Evolutionary conservation across 1,284 basidiomycete species (phyloP).

Genomic region (Agroathelia rolfsii): DNA sequence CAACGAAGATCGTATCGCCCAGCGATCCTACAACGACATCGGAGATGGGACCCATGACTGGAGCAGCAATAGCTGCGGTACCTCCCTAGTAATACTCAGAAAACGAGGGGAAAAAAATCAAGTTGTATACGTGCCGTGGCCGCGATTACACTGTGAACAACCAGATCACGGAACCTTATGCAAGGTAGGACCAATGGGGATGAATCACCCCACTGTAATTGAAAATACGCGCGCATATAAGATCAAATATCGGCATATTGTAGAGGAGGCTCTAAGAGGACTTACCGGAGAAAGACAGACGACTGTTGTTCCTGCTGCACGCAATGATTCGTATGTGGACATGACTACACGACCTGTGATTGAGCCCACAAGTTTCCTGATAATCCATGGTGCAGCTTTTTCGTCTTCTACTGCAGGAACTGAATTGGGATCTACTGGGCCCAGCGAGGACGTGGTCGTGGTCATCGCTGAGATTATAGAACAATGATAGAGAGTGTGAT

Average conservation of each 20-base stretch:
- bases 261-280: slow-evolving; percentile 10
- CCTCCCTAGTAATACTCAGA: slow-evolving; percentile 33
- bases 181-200: slow-evolving; percentile 55
- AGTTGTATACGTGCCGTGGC: slow-evolving; percentile 29
- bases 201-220: slow-evolving; percentile 49
- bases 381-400: slow-evolving; percentile 50
- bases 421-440: slow-evolving; percentile 44
- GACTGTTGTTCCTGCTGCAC: slow-evolving; percentile 49
- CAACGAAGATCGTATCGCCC: slow-evolving; percentile 46
- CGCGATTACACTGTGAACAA: slow-evolving; percentile 48
- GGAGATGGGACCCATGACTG: slow-evolving; percentile 44
- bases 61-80: slow-evolving; percentile 44
- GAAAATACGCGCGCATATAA: slow-evolving; percentile 2
- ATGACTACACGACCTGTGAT: slow-evolving; percentile 59
- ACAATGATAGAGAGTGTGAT: background rate
- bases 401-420: slow-evolving; percentile 37
- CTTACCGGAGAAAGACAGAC: slow-evolving; percentile 53
- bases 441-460: slow-evolving; percentile 43
- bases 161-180: slow-evolving; percentile 54
- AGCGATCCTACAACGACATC: slow-evolving; percentile 40
- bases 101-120: slow-evolving; percentile 6
- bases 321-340: slow-evolving; percentile 52
- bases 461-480: slow-evolving; percentile 7
- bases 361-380: slow-evolving; percentile 53
- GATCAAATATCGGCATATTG: background rate